These are phyloP conservation scores for Solanum ossicruentum DNA, from an alignment of 257 asterid genomes.

Conservation along the genomic window DNA sequence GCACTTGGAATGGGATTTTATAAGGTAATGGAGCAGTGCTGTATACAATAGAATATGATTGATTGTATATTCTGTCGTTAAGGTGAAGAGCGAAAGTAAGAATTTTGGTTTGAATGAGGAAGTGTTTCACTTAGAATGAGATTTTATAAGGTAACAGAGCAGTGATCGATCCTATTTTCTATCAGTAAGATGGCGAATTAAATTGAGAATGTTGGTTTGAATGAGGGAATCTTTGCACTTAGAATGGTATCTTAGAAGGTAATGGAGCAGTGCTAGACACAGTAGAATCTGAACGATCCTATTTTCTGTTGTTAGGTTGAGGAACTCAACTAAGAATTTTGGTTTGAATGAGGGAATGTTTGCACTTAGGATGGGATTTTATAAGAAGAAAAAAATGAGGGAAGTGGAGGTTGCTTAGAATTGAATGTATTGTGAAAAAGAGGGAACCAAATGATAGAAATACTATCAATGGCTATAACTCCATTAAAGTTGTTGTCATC, in stretches of 20 bases:
- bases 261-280: neutral
- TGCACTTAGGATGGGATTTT: neutral
- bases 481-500: neutral
- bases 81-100: neutral
- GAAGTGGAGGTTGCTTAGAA: constrained; percentile 23
- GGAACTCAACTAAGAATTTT: neutral
- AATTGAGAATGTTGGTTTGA: too few species aligned
- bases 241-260: too few species aligned
- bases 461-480: neutral
- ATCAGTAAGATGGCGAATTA: too few species aligned
- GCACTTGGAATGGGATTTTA: neutral
- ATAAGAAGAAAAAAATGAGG: neutral
- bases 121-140: neutral
- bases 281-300: neutral
- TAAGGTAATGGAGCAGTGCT: neutral
- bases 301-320: neutral
- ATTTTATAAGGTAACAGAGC: neutral
- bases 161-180: too few species aligned
- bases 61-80: neutral
- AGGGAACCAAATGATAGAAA: constrained; percentile 21
- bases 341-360: neutral
- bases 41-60: neutral
- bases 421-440: constrained; percentile 11
- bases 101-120: neutral
- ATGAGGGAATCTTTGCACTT: too few species aligned